phyloP scores from a whole-genome alignment of 2,329 filamentous ascomycete genomes.

The Cyanodermella asteris region DNA sequence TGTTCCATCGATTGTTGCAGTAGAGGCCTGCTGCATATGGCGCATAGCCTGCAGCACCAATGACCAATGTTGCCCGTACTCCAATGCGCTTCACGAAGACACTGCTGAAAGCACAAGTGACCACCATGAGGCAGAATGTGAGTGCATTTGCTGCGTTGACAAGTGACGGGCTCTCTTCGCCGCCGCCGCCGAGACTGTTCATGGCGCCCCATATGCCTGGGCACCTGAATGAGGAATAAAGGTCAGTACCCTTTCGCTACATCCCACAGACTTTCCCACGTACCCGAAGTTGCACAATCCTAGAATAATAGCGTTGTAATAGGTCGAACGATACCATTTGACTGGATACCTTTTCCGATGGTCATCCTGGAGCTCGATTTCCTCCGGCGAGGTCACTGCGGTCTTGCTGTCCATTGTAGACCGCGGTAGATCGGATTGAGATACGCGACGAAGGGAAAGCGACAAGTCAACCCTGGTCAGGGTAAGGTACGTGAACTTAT shows the following conservation, averaged over 20 bases:
- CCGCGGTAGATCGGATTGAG: no score
- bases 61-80: conserved; percentile 47
- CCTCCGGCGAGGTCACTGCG: no score
- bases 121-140: conserved; percentile 51
- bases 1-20: conserved; percentile 48
- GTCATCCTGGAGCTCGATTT: no score
- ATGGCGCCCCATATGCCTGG: conserved; percentile 54
- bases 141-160: conserved; percentile 51
- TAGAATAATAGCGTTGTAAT: no score
- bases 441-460: no score
- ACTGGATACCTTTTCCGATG: no score
- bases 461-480: no score
- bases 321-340: no score
- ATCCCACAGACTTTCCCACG: no score
- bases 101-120: conserved; percentile 45
- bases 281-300: no score
- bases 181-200: conserved; percentile 52
- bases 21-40: conserved; percentile 51
- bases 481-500: no score
- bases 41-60: conserved; percentile 51
- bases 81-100: conserved; percentile 44
- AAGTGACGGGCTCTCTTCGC: conserved; percentile 39
- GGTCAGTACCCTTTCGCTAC: conserved; percentile 47
- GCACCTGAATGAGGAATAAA: conserved; percentile 48
- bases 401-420: no score